Base-by-base conservation (phyloP, 768 basidiomycete species). In the Pleurotus sapidus region DNA sequence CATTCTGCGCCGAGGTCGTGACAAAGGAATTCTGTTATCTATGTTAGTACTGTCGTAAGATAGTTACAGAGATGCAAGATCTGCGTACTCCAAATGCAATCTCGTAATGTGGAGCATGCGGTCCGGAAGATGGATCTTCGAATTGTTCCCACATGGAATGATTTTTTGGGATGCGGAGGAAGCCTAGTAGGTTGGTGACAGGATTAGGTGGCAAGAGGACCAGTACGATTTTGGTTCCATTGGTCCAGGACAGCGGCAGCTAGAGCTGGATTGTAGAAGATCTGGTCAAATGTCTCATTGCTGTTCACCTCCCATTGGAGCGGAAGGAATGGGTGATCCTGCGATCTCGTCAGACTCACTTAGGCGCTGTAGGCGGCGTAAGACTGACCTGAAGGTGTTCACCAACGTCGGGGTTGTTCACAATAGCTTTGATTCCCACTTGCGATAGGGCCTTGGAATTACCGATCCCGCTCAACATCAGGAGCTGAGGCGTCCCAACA, bases 381-480 rank as follows among this genome's bases (percentile, higher is more conserved):
- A 8, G 8, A 34, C 30, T 34, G 30, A 34, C 30, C 30, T 34
- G 30, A 1, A 77, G 61, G 54, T 78, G 74, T 53, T 68, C 65
- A 14, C 76, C 76, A 2, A 78, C 76, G 42, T 65, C 65, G 6
- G 74, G 75, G 12, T 71, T 59, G 56, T 73, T 25, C 3, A 75
- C 56, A 8, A 70, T 39, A 8, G 71, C 56, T 1, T 30, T 57
- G 24, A 76, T 70, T 5, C 67, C 68, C 17, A 71, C 18, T 4
- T 45, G 51, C 2, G 25, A 49, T 1, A 76, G 66, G 11, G 64
- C 63, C 25, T 42, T 30, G 11, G 50, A 55, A 38, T 66, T 62
- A 12, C 77, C 75, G 18, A 78, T 73, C 30, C 75, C 75, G 11
- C 72, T 74, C 24, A 70, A 67, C 47, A 72, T 60, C 5, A 76